Percentiles rank a stretch among this genome's conserved stretches.
phyloP scores from a whole-genome alignment of 768 basidiomycete species.

The Mycena leptocephala region DNA sequence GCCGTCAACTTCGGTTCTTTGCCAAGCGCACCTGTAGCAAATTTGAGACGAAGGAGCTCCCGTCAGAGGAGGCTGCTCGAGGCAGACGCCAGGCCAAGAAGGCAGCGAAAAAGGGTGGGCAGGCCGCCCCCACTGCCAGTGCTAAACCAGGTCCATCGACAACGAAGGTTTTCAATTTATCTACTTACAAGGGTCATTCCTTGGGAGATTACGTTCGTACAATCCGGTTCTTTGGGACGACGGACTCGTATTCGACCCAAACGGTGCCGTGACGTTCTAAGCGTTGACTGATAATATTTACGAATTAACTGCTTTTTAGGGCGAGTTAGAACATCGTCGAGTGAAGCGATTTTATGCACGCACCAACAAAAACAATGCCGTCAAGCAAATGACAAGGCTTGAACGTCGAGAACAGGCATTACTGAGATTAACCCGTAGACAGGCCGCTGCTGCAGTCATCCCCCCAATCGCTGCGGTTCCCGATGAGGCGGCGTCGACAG shows the following conservation, averaged over 20 bases:
- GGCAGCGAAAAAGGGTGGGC: background rate
- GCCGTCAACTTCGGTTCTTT: background rate
- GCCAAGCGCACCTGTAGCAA: background rate
- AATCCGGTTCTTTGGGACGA: constrained; percentile 49
- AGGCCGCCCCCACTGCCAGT: background rate
- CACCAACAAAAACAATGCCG: too few relatives aligned
- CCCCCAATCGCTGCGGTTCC: too few relatives aligned
- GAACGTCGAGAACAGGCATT: too few relatives aligned
- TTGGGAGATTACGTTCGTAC: constrained; percentile 49
- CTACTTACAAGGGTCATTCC: constrained; percentile 52
- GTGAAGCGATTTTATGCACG: too few relatives aligned
- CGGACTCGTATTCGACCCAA: constrained; percentile 56
- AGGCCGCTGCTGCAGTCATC: too few relatives aligned
- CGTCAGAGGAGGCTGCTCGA: constrained; percentile 1
- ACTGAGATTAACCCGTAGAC: too few relatives aligned
- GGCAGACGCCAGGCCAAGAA: constrained; percentile 25
- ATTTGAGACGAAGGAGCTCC: constrained; percentile 4
- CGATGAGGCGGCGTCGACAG: too few relatives aligned
- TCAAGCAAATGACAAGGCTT: too few relatives aligned
- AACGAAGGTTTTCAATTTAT: constrained; percentile 41
- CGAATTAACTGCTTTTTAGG: too few relatives aligned
- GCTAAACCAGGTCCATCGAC: too few relatives aligned
- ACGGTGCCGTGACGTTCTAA: constrained; percentile 40
- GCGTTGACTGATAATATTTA: too few relatives aligned
- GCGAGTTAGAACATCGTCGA: too few relatives aligned